These are phyloP conservation scores for Xylariaceae sp. DNA, from an alignment of 2,329 filamentous ascomycete species.

Conservation along the genomic window DNA sequence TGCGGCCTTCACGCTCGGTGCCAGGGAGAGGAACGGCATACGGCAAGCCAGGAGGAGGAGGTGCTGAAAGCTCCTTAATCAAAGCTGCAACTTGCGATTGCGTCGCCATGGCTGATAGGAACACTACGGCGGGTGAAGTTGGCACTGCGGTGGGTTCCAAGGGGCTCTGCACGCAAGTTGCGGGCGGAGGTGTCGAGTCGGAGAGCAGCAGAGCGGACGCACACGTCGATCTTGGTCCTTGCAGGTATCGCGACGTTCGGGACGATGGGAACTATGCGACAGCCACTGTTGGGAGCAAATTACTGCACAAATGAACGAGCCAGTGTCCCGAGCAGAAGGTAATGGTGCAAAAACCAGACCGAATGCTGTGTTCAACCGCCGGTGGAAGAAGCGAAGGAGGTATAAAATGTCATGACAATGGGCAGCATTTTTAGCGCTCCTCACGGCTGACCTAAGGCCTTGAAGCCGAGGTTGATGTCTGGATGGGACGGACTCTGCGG, in stretches of 20 bases:
- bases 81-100: conserved; percentile 37
- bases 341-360: too few relatives aligned
- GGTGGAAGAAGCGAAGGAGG: not conserved
- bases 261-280: not conserved
- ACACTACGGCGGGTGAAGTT: not conserved
- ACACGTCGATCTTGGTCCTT: not conserved
- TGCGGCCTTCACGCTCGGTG: conserved; percentile 67
- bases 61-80: conserved; percentile 51
- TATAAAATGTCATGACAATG: not conserved
- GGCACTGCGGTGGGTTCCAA: not conserved
- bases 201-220: not conserved
- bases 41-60: conserved; percentile 69
- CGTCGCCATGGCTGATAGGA: conserved; percentile 24
- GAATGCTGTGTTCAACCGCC: not conserved
- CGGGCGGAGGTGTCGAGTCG: not conserved
- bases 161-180: not conserved
- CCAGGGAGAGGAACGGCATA: conserved; percentile 76
- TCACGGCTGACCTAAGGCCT: conserved; percentile 10
- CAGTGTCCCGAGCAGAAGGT: too few relatives aligned
- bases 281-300: not conserved
- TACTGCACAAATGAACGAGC: too few relatives aligned
- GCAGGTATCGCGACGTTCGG: not conserved
- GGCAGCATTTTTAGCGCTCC: conserved; percentile 4
- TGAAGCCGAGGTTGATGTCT: conserved; percentile 17
- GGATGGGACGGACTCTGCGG: conserved; percentile 10